These are phyloP conservation scores for Tagetes erecta DNA, from an alignment of 129 eudicot species.

Conservation along the genomic window DNA sequence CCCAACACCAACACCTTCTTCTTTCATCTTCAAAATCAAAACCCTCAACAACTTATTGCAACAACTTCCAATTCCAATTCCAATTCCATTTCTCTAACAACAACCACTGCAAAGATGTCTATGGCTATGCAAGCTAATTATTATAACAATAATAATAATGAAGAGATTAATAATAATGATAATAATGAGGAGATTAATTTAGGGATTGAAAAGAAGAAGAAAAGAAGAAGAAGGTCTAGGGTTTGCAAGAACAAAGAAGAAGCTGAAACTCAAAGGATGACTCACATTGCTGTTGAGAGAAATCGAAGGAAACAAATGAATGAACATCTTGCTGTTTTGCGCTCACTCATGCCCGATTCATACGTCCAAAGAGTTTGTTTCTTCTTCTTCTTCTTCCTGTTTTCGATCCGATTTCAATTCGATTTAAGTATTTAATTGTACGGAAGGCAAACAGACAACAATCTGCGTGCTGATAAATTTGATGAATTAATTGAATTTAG, in stretches of 20 bases:
- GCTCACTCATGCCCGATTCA: constrained; percentile 98
- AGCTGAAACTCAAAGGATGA: constrained; percentile 95
- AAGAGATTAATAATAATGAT: constrained; percentile 5
- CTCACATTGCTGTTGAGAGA: constrained; percentile 93
- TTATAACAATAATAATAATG: constrained; percentile 14
- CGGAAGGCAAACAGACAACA: too few species aligned
- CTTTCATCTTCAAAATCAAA: constrained; percentile 29
- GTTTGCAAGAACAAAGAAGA: constrained; percentile 92
- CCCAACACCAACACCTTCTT: constrained; percentile 35
- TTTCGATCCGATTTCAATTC: too few species aligned
- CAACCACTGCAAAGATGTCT: constrained; percentile 30
- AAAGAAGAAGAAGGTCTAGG: constrained; percentile 72
- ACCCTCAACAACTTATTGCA: constrained; percentile 19
- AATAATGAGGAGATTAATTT: constrained; percentile 13
- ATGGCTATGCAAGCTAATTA: constrained; percentile 36
- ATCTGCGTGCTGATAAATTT: too few species aligned
- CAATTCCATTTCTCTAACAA: constrained; percentile 24
- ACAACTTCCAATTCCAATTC: constrained; percentile 21
- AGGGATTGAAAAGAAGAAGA: constrained; percentile 68
- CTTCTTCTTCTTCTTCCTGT: background rate
- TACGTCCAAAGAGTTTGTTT: constrained; percentile 78
- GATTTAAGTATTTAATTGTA: too few species aligned
- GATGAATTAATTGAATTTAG: background rate
- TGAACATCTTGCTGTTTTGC: constrained; percentile 81
- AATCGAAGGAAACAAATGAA: constrained; percentile 96